phyloP scores from a whole-genome alignment of 2,329 filamentous ascomycete genomes.

The Intubia oerlemansii region DNA sequence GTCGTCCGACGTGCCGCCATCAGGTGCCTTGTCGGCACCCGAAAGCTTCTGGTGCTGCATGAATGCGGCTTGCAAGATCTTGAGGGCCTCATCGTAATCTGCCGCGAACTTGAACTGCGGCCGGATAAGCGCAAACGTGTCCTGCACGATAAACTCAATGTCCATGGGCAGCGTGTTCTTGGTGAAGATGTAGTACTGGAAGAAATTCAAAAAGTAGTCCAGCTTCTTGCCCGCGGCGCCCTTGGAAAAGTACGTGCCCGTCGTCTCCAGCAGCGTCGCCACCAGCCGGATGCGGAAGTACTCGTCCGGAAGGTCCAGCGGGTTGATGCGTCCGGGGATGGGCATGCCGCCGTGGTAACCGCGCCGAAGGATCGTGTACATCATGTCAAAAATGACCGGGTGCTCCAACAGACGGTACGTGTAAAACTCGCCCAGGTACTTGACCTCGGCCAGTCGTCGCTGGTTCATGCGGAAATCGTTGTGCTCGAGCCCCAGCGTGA shows the following conservation, averaged over 20 bases:
- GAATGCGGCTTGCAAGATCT: conserved; percentile 70
- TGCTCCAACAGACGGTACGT: conserved; percentile 96
- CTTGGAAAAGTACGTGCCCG: conserved; percentile 87
- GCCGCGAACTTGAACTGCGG: conserved; percentile 83
- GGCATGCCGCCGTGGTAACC: conserved; percentile 78
- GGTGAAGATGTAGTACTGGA: conserved; percentile 87
- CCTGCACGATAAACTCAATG: conserved; percentile 88
- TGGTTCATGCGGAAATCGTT: conserved; percentile 98
- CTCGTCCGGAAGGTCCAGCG: conserved; percentile 75
- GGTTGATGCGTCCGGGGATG: conserved; percentile 52
- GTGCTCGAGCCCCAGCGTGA: conserved; percentile 72
- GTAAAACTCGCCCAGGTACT: conserved; percentile 90
- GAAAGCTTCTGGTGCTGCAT: conserved; percentile 71
- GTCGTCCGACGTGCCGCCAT: conserved; percentile 20
- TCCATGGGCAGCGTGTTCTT: conserved; percentile 90
- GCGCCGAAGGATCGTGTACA: conserved; percentile 89
- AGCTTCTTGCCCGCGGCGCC: conserved; percentile 90
- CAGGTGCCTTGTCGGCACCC: conserved; percentile 40
- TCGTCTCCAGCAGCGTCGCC: conserved; percentile 79
- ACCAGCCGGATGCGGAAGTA: conserved; percentile 89
- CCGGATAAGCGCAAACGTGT: conserved; percentile 65
- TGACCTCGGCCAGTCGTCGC: conserved; percentile 81
- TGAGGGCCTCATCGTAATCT: conserved; percentile 62
- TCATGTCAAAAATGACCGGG: conserved; percentile 78
- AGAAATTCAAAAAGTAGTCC: conserved; percentile 91